A percentile compares a stretch with the other conserved stretches of the same genome.
These are phyloP conservation scores for Neospermospora avenae DNA, from an alignment of 2,329 filamentous ascomycete species.

Conservation along the genomic window DNA sequence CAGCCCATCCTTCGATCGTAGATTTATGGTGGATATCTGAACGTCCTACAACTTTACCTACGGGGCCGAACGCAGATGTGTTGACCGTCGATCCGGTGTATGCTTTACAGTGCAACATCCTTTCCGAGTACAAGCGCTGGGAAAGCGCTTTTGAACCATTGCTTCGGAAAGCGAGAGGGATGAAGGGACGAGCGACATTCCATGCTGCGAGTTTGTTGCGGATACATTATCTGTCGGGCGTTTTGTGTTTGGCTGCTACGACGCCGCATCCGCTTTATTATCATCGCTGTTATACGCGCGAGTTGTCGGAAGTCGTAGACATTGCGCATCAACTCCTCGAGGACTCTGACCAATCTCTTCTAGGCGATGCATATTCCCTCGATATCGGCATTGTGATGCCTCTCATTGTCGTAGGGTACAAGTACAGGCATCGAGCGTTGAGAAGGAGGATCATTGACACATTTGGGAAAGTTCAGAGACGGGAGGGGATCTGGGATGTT, in stretches of 20 bases:
- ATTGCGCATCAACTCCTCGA: neutral
- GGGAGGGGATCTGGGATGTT: conserved; percentile 11
- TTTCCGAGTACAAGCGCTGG: neutral
- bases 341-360: neutral
- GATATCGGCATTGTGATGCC: conserved; percentile 8
- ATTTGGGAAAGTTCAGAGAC: conserved; percentile 1
- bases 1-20: neutral
- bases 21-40: neutral
- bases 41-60: neutral
- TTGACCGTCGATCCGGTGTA: neutral
- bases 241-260: neutral
- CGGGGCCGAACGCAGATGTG: neutral
- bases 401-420: conserved; percentile 5
- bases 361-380: neutral
- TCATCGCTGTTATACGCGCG: neutral
- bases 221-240: neutral
- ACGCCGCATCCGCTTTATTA: neutral
- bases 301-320: conserved; percentile 5
- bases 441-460: conserved; percentile 2
- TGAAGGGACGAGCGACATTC: neutral
- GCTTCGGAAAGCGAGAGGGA: neutral
- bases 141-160: neutral
- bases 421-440: conserved; percentile 3
- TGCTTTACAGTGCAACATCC: neutral
- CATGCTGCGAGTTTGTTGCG: neutral